Evolutionary conservation across 1,284 basidiomycete species (phyloP).

Genomic region (Cutaneotrichosporon sp.): DNA sequence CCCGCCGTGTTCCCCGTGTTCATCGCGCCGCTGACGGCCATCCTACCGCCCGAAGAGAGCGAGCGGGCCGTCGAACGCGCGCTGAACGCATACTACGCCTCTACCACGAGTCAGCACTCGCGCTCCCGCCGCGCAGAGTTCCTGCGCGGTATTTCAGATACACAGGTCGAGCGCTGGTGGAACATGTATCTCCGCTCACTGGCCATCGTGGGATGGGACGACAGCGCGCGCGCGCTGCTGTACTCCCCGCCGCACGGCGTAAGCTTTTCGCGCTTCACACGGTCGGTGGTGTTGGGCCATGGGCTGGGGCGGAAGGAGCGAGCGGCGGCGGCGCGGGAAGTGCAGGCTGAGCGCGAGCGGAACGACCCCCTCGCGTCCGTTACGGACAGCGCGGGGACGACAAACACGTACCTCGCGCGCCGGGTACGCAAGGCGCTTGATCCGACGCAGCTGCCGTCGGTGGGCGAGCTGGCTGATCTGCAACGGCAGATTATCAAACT

Average conservation of each 20-base stretch:
- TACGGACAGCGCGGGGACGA: background rate
- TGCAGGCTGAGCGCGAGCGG: background rate
- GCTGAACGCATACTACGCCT: constrained; percentile 15
- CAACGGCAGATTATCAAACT: constrained; percentile 15
- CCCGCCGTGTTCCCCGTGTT: constrained; percentile 26
- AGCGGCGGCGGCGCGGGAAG: background rate
- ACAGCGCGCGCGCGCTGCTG: constrained; percentile 20
- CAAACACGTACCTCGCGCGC: background rate
- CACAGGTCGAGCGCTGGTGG: constrained; percentile 25
- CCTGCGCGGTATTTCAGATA: constrained; percentile 7
- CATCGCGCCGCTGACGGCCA: constrained; percentile 21
- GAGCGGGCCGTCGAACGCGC: constrained; percentile 11
- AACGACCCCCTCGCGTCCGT: background rate
- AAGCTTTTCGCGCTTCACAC: constrained; percentile 19
- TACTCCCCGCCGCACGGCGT: constrained; percentile 17
- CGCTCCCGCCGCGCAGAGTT: constrained; percentile 14
- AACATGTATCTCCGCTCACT: constrained; percentile 27
- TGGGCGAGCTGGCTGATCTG: constrained; percentile 15
- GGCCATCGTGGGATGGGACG: constrained; percentile 25
- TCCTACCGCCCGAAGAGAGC: constrained; percentile 18
- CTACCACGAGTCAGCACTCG: constrained; percentile 22
- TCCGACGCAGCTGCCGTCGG: constrained; percentile 1
- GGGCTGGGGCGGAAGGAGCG: constrained; percentile 1
- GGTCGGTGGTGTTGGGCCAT: constrained; percentile 6
- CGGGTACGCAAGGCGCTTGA: background rate